Percentiles rank a stretch among this genome's conserved stretches.
Conservation (phyloP, 257 asterid genomes). For the Primulina huaijiensis region DNA sequence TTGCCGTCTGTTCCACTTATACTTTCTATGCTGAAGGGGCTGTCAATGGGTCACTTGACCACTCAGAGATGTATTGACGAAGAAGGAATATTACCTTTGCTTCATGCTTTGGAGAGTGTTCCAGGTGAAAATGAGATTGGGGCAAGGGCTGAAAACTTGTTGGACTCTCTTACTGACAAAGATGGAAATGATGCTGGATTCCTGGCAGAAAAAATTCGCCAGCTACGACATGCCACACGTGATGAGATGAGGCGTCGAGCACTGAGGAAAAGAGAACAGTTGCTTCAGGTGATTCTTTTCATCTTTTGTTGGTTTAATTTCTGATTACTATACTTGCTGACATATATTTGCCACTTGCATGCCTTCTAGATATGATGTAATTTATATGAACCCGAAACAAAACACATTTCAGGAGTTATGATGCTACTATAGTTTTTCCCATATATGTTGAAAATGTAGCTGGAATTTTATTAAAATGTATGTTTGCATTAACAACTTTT, state of each 20-base stretch:
- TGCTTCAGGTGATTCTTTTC: constrained; percentile 68
- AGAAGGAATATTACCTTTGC: constrained; percentile 83
- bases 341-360: constrained; percentile 11
- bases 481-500: neutral
- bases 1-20: constrained; percentile 87
- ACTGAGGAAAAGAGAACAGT: constrained; percentile 74
- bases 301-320: constrained; percentile 8
- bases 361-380: neutral
- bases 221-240: constrained; percentile 82
- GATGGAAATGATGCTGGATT: constrained; percentile 86
- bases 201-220: constrained; percentile 71
- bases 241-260: constrained; percentile 97
- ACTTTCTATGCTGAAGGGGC: constrained; percentile 92
- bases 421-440: neutral
- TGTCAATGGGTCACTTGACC: constrained; percentile 91
- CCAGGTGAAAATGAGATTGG: constrained; percentile 97
- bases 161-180: constrained; percentile 87
- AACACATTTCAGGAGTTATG: neutral
- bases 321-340: neutral
- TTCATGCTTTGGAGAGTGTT: constrained; percentile 95
- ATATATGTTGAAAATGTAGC: constrained; percentile 1
- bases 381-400: neutral
- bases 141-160: constrained; percentile 93
- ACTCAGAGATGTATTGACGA: constrained; percentile 79
- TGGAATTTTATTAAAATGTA: neutral